These are phyloP conservation scores for Proliferodiscus dingleyae DNA, from an alignment of 2,329 filamentous ascomycete species.

Conservation along the genomic window DNA sequence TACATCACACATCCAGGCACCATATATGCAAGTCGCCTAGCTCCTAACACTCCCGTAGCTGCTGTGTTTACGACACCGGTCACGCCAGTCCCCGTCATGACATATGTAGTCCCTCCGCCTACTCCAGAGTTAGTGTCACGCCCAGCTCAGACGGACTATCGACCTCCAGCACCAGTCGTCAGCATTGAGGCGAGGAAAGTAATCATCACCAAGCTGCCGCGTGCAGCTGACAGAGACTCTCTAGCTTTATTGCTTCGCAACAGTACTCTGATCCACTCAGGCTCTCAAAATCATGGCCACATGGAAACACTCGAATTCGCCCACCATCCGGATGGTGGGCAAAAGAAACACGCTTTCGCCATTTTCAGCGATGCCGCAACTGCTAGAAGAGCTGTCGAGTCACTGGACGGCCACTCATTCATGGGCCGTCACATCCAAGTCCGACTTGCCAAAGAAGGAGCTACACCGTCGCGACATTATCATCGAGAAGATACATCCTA, in stretches of 20 bases:
- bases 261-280: neutral
- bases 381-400: neutral
- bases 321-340: constrained; percentile 8
- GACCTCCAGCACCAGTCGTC: neutral
- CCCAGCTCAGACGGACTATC: neutral
- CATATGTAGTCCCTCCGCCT: neutral
- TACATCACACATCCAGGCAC: neutral
- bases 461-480: neutral
- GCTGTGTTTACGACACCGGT: neutral
- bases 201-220: constrained; percentile 20
- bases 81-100: too few relatives aligned
- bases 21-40: constrained; percentile 8
- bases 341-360: constrained; percentile 19
- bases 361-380: constrained; percentile 6
- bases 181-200: constrained; percentile 21
- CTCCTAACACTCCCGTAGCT: constrained; percentile 2
- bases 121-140: neutral
- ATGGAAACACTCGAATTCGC: constrained; percentile 13
- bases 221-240: neutral
- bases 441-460: neutral
- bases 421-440: neutral
- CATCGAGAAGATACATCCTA: too few relatives aligned
- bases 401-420: neutral
- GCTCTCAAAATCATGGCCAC: neutral
- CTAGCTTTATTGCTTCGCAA: constrained; percentile 13